Percentiles rank a stretch among this genome's conserved stretches.
phyloP scores from a whole-genome alignment of 2,329 filamentous ascomycete genomes.

The Albophoma yamanashiensis region DNA sequence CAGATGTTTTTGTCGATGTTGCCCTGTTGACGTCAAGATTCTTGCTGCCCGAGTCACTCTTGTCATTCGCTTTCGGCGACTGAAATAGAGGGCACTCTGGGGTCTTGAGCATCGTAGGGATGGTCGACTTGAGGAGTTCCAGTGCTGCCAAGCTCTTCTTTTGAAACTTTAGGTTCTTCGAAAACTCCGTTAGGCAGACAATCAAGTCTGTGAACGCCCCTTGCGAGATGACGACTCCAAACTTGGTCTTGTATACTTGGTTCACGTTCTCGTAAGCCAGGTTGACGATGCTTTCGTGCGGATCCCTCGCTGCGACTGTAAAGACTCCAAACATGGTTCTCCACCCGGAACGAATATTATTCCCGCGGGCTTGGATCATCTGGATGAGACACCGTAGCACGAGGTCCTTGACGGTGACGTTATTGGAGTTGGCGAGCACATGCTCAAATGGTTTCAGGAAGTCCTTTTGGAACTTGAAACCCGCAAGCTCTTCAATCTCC shows the following conservation, averaged over 20 bases:
- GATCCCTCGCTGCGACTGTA: constrained; percentile 86
- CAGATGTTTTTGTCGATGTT: constrained; percentile 67
- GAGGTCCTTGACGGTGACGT: constrained; percentile 94
- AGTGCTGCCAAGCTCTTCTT: constrained; percentile 97
- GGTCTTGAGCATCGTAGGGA: constrained; percentile 89
- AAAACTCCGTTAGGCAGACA: constrained; percentile 95
- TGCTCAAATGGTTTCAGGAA: constrained; percentile 98
- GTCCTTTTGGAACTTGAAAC: constrained; percentile 99
- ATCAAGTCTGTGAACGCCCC: constrained; percentile 94
- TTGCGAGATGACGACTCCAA: constrained; percentile 91
- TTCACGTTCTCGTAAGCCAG: constrained; percentile 95
- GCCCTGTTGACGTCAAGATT: constrained; percentile 31
- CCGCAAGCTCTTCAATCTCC: constrained; percentile 94
- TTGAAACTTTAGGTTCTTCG: constrained; percentile 96
- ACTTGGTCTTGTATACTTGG: constrained; percentile 89
- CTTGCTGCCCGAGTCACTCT: constrained; percentile 32
- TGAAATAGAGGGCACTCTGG: constrained; percentile 88
- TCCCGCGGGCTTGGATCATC: constrained; percentile 95
- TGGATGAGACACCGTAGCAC: constrained; percentile 91
- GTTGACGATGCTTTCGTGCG: constrained; percentile 91
- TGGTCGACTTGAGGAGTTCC: constrained; percentile 85
- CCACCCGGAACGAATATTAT: constrained; percentile 97
- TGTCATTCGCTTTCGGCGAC: constrained; percentile 30
- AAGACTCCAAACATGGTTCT: constrained; percentile 99
- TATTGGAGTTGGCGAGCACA: constrained; percentile 85